phyloP scores from a whole-genome alignment of 2,329 filamentous ascomycete species.

The Incumbomyces lentus region DNA sequence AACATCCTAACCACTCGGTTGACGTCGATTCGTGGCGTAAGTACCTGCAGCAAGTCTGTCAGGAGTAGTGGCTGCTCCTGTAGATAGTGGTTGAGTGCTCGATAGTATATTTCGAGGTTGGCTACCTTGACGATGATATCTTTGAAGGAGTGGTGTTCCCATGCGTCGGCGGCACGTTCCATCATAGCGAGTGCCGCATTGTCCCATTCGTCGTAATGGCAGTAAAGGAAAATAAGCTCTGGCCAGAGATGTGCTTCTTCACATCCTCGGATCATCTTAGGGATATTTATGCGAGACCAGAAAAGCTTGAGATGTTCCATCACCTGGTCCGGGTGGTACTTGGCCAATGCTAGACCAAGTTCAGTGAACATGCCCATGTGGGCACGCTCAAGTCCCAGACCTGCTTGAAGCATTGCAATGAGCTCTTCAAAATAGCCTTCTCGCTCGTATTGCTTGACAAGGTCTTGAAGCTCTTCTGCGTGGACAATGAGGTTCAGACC shows the following conservation, averaged over 20 bases:
- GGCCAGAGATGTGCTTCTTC: conserved; percentile 96
- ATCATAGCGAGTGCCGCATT: conserved; percentile 96
- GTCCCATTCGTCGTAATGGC: conserved; percentile 96
- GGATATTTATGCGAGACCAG: conserved; percentile 96
- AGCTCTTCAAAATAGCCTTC: conserved; percentile 99
- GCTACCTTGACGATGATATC: conserved; percentile 96
- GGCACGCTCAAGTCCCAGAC: conserved; percentile 79
- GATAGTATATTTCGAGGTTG: conserved; percentile 98
- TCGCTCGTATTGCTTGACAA: conserved; percentile 92
- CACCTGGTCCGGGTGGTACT: conserved; percentile 87
- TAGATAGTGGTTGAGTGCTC: conserved; percentile 90
- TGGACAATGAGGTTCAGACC: conserved; percentile 97
- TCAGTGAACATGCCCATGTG: conserved; percentile 98
- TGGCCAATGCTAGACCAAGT: conserved; percentile 81
- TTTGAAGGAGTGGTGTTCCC: conserved; percentile 99
- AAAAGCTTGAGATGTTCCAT: conserved; percentile 99
- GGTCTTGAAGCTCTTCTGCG: conserved; percentile 82
- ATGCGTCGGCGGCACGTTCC: conserved; percentile 92
- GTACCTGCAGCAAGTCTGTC: conserved; percentile 84
- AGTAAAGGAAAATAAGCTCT: conserved; percentile 94
- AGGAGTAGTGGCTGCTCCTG: conserved; percentile 92
- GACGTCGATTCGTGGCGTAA: conserved; percentile 91
- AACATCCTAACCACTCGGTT: conserved; percentile 99
- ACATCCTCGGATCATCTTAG: conserved; percentile 86
- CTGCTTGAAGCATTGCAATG: conserved; percentile 85